Conservation (phyloP, 345 rosid species). For the Erodium maritimum region DNA sequence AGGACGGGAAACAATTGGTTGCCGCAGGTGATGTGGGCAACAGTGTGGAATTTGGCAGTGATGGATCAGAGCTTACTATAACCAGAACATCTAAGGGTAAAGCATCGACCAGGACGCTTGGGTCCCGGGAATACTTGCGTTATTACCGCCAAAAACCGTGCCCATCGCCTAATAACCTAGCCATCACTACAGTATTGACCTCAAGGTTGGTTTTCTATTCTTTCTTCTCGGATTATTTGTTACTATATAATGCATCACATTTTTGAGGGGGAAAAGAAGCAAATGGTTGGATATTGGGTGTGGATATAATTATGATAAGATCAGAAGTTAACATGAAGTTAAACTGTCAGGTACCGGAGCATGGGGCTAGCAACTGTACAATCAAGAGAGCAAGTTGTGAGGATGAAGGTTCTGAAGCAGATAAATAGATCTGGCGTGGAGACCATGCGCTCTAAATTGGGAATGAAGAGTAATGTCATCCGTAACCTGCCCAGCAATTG, state of each 20-base stretch:
- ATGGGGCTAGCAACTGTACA: constrained; percentile 72
- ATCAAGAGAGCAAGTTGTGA: constrained; percentile 58
- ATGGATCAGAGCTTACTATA: constrained; percentile 84
- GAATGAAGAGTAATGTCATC: constrained; percentile 68
- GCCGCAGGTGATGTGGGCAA: constrained; percentile 44
- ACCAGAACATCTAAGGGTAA: constrained; percentile 37
- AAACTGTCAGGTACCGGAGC: constrained; percentile 73
- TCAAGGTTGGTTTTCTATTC: constrained; percentile 48
- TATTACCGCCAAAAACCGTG: constrained; percentile 89
- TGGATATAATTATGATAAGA: too few relatives aligned
- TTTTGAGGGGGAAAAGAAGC: too few relatives aligned
- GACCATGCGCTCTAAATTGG: constrained; percentile 63
- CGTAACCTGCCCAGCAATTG: constrained; percentile 68
- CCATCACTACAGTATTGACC: constrained; percentile 54
- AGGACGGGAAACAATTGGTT: constrained; percentile 62
- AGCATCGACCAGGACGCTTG: constrained; percentile 47
- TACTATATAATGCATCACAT: too few relatives aligned
- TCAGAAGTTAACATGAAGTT: too few relatives aligned
- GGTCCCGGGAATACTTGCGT: constrained; percentile 79
- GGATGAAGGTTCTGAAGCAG: constrained; percentile 65
- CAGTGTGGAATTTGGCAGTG: constrained; percentile 43
- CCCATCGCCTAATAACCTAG: constrained; percentile 45
- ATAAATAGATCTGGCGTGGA: constrained; percentile 54
- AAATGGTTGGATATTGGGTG: too few relatives aligned
- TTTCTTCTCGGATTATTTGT: too few relatives aligned